Conservation (phyloP, 306 rosid genomes). For the Cyclanthera cordifolia region DNA sequence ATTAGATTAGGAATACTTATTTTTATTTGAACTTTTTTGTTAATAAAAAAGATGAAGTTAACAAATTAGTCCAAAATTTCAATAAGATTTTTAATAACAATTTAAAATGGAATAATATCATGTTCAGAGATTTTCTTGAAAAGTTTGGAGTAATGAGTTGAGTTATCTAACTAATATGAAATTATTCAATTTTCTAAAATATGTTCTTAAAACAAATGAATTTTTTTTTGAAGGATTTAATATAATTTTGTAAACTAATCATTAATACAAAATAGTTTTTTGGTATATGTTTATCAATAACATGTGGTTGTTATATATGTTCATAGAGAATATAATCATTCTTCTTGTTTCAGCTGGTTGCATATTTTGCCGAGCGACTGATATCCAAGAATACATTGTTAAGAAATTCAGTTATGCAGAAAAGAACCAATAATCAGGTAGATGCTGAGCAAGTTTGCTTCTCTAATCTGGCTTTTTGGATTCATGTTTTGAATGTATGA, state of each 20-base stretch:
- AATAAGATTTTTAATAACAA: background rate
- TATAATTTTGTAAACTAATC: background rate
- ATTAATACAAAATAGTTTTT: background rate
- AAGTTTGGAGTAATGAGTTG: background rate
- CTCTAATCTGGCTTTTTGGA: background rate
- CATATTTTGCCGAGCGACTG: slow-evolving; percentile 58
- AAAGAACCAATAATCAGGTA: slow-evolving; percentile 52
- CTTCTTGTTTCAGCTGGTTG: slow-evolving; percentile 48
- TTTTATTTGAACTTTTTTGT: background rate
- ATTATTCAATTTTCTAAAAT: background rate
- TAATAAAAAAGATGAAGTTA: background rate
- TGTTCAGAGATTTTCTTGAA: background rate
- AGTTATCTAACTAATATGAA: background rate
- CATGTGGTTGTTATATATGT: background rate
- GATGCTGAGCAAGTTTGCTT: background rate
- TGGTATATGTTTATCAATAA: background rate
- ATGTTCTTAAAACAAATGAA: background rate
- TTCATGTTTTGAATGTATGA: background rate
- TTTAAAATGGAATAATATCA: background rate
- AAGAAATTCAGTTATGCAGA: slow-evolving; percentile 76
- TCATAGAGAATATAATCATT: background rate
- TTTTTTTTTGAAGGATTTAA: background rate
- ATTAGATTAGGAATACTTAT: background rate
- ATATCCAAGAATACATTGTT: slow-evolving; percentile 52
- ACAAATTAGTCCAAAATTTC: background rate